Evolutionary conservation across 148 eudicot species (phyloP).

Genomic region (Nepenthes mirabilis): DNA sequence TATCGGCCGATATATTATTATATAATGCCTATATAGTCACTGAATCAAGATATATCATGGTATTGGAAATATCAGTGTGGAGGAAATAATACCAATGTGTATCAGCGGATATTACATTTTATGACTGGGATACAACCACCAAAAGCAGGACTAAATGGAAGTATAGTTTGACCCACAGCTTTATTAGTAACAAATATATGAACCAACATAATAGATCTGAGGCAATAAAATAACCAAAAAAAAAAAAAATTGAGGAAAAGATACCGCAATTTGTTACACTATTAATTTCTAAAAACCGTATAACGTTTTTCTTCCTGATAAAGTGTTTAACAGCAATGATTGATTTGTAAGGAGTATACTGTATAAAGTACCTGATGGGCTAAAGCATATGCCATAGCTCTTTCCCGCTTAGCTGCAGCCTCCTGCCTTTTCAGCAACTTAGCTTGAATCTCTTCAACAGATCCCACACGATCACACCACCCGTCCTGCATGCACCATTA

Average conservation of each 20-base stretch:
- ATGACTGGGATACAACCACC: too few species aligned
- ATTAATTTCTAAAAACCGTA: too few species aligned
- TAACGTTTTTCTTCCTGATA: neutral
- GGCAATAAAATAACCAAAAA: neutral
- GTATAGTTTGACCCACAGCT: too few species aligned
- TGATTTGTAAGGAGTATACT: neutral
- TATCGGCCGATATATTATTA: too few species aligned
- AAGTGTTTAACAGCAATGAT: neutral
- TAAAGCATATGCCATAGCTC: constrained; percentile 99
- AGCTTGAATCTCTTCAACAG: constrained; percentile 89
- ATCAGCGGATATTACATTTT: too few species aligned
- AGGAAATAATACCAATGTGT: too few species aligned
- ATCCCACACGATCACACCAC: constrained; percentile 92
- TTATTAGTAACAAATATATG: too few species aligned
- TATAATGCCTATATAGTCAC: too few species aligned
- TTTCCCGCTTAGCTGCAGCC: constrained; percentile 99
- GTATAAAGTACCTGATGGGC: constrained; percentile 72
- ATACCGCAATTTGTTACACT: too few species aligned
- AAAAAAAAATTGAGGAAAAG: neutral
- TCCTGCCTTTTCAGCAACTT: constrained; percentile 95
- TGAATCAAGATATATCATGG: too few species aligned
- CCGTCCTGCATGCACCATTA: constrained; percentile 52
- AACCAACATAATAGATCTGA: neutral
- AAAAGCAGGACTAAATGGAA: too few species aligned
- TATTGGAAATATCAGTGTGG: too few species aligned